Evolutionary conservation across 768 basidiomycete species (phyloP), one percentile per base, ranked within the genome.

Genomic region (Trametes punicea): DNA sequence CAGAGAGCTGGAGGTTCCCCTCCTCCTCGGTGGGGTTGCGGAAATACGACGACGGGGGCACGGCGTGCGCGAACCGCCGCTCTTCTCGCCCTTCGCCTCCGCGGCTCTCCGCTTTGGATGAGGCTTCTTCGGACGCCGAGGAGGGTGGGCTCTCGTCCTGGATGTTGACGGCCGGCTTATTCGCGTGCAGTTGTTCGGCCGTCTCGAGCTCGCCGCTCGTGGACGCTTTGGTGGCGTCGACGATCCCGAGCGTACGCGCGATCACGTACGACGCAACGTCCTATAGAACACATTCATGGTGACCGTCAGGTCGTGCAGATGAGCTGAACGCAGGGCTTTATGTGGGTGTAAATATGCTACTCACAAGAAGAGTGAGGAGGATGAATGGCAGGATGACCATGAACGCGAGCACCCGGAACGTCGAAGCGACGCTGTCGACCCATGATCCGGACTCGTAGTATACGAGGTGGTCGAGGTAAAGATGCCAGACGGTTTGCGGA

Each of bases 261-360:
- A 93, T 88, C 55, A 84, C 82, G 64, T 92, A 93, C 18, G 90
- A 88, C 2, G 82, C 75, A 51, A 92, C 82, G 68, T 93, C 90
- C 90, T 92, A 65, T 25, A 47, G 49, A 10, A 40, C 10, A n/a
- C 15, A 25, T 10, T 18, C 42, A 7, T 25, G 15, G 26, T 38
- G 11, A 11, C 15, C 8, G 21, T 56, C 47, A 61, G 58, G 40
- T 33, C 26, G 47, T 25, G 34, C 13, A 38, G 20, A n/a, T n/a
- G n/a, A n/a, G n/a, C n/a, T n/a, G n/a, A n/a, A n/a, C n/a, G n/a
- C n/a, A n/a, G n/a, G n/a, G n/a, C n/a, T n/a, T n/a, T n/a, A n/a
- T n/a, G n/a, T n/a, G n/a, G n/a, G n/a, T n/a, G n/a, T n/a, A n/a
- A 18, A 13, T 20, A 29, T 16, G 50, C 21, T 50, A 52, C 56